phyloP scores from a whole-genome alignment of 495 filamentous ascomycete genomes.

The Thermochaetoides thermophila region DNA sequence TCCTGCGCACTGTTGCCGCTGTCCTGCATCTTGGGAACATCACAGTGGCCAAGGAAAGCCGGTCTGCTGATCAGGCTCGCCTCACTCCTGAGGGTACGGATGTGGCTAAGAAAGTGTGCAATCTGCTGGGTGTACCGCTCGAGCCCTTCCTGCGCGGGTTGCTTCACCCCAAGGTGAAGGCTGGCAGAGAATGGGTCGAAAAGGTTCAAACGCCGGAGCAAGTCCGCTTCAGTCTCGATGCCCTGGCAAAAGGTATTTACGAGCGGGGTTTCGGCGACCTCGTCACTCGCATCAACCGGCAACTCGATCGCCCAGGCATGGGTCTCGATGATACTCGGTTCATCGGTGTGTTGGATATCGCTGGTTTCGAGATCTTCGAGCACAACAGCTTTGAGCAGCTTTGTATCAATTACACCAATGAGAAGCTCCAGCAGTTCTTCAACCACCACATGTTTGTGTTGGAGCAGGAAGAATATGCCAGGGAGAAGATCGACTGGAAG shows the following conservation, averaged over 20 bases:
- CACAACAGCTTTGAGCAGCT: conserved; percentile 97
- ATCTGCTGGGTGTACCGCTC: conserved; percentile 65
- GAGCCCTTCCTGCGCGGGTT: conserved; percentile 80
- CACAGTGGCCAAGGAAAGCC: conserved; percentile 71
- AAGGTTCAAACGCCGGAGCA: conserved; percentile 96
- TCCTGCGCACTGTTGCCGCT: conserved; percentile 76
- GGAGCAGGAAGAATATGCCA: conserved; percentile 95
- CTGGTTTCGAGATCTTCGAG: conserved; percentile 98
- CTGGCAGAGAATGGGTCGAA: conserved; percentile 94
- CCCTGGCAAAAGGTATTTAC: conserved; percentile 92
- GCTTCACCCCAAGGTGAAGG: conserved; percentile 84
- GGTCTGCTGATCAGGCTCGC: conserved; percentile 79
- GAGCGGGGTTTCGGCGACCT: conserved; percentile 90
- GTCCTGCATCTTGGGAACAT: conserved; percentile 93
- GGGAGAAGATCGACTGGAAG: conserved; percentile 98
- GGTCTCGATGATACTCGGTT: conserved; percentile 79
- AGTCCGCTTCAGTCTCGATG: conserved; percentile 77
- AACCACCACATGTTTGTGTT: conserved; percentile 99
- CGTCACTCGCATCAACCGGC: conserved; percentile 79
- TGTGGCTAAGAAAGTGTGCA: conserved; percentile 63
- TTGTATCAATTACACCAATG: conserved; percentile 99
- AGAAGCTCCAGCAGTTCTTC: conserved; percentile 99
- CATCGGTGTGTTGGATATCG: conserved; percentile 97
- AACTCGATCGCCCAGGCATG: conserved; percentile 67
- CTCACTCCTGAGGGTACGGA: conserved; percentile 55